Evolutionary conservation across 176 grass and related monocot genomes (phyloP).

Genomic region (Neostapfia colusana): DNA sequence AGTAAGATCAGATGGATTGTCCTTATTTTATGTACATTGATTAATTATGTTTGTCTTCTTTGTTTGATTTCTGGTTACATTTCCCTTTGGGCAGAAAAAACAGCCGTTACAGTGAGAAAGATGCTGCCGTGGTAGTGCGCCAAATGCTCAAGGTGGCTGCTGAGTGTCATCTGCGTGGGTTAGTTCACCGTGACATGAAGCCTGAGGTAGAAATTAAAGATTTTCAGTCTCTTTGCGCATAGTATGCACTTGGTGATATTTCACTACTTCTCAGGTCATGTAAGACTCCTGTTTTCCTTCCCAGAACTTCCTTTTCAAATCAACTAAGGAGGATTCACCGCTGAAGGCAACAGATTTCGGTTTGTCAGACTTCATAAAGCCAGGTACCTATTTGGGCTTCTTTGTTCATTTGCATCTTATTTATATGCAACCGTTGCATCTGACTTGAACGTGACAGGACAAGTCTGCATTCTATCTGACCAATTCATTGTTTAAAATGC

Average conservation of each 20-base stretch:
- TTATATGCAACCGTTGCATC: slow-evolving; percentile 23
- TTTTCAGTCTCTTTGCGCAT: slow-evolving; percentile 30
- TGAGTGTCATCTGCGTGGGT: slow-evolving; percentile 90
- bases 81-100: slow-evolving; percentile 64
- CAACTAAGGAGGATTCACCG: slow-evolving; percentile 68
- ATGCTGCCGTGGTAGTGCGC: slow-evolving; percentile 88
- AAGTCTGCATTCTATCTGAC: slow-evolving; percentile 16
- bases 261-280: slow-evolving; percentile 49
- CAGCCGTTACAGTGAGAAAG: slow-evolving; percentile 96
- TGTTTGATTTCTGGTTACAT: slow-evolving; percentile 28
- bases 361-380: slow-evolving; percentile 90
- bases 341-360: slow-evolving; percentile 99
- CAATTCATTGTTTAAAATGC: slow-evolving; percentile 25
- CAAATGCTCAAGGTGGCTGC: slow-evolving; percentile 99
- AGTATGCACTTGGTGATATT: slow-evolving; percentile 54
- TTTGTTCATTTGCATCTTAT: slow-evolving; percentile 27
- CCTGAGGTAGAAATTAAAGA: slow-evolving; percentile 72
- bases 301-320: slow-evolving; percentile 99
- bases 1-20: slow-evolving; percentile 63
- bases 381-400: slow-evolving; percentile 51
- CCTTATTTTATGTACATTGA: slow-evolving; percentile 5
- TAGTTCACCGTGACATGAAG: slow-evolving; percentile 99
- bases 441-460: background rate
- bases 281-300: slow-evolving; percentile 65
- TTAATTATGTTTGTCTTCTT: slow-evolving; percentile 19